A percentile compares a stretch with the other conserved stretches of the same genome.
These are phyloP conservation scores for Dichomitus squalens DNA, from an alignment of 1,284 basidiomycete genomes.

Conservation along the genomic window DNA sequence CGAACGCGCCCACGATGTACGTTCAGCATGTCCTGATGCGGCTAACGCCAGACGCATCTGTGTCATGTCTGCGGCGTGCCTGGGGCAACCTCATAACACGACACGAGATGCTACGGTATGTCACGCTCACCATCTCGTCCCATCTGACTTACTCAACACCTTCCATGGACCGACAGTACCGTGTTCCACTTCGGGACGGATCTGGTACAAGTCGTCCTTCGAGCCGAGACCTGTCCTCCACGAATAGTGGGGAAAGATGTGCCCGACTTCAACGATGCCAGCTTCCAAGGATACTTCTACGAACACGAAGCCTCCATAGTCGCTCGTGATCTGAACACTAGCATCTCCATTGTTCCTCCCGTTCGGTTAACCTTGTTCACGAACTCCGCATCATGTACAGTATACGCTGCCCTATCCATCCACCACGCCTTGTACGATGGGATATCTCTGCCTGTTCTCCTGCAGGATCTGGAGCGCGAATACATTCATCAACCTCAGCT, in stretches of 20 bases:
- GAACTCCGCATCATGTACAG: slow-evolving; percentile 4
- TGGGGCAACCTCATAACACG: slow-evolving; percentile 39
- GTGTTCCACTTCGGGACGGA: slow-evolving; percentile 45
- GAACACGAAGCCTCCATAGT: slow-evolving; percentile 32
- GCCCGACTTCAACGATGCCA: slow-evolving; percentile 13
- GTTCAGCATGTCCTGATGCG: slow-evolving; percentile 49
- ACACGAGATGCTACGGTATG: slow-evolving; percentile 46
- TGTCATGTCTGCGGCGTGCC: slow-evolving; percentile 33
- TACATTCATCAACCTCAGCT: slow-evolving; percentile 29
- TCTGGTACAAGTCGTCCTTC: slow-evolving; percentile 46
- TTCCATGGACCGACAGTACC: slow-evolving; percentile 34
- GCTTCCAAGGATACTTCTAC: slow-evolving; percentile 38
- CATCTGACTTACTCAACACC: background rate
- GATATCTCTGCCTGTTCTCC: slow-evolving; percentile 43
- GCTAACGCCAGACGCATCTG: slow-evolving; percentile 28
- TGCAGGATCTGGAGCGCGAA: slow-evolving; percentile 41
- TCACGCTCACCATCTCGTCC: background rate
- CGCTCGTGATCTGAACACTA: slow-evolving; percentile 40
- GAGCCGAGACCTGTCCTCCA: background rate
- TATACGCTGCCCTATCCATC: slow-evolving; percentile 43
- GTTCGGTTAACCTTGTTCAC: slow-evolving; percentile 39
- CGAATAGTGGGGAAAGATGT: slow-evolving; percentile 12
- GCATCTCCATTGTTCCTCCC: slow-evolving; percentile 36
- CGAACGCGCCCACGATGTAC: slow-evolving; percentile 41
- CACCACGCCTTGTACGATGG: slow-evolving; percentile 53